phyloP scores from a whole-genome alignment of 306 rosid species.

The Inga laurina region DNA sequence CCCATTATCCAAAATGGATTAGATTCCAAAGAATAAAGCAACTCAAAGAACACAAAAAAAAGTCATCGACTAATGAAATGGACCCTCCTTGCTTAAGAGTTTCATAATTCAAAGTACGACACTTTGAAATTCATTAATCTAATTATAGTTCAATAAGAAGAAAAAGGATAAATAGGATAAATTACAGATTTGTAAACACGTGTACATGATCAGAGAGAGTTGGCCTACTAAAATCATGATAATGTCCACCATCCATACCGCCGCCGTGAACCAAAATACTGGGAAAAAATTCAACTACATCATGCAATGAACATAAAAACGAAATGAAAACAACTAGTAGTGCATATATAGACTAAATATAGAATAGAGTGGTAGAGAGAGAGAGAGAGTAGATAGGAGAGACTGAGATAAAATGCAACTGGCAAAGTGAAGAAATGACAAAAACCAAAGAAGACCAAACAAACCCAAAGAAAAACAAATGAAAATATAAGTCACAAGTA shows the following conservation, averaged over 20 bases:
- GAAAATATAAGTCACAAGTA: too few species aligned
- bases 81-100: not conserved
- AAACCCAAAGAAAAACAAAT: too few species aligned
- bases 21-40: constrained; percentile 9
- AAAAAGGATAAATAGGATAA: not conserved
- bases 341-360: not conserved
- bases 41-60: not conserved
- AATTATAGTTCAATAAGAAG: not conserved
- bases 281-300: constrained; percentile 28
- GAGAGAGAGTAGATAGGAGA: not conserved
- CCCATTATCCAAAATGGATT: too few species aligned
- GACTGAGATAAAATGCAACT: too few species aligned
- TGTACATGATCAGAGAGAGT: constrained; percentile 74
- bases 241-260: constrained; percentile 95
- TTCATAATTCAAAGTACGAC: not conserved
- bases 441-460: too few species aligned
- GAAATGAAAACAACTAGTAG: constrained; percentile 1
- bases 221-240: constrained; percentile 94
- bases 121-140: not conserved
- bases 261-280: constrained; percentile 97
- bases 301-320: constrained; percentile 18
- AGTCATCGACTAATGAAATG: not conserved
- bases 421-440: too few species aligned
- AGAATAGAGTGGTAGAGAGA: not conserved
- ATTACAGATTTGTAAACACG: not conserved